Base-by-base conservation (phyloP, 371 early-diverging fungal species). In the Umbelopsis sp. region DNA sequence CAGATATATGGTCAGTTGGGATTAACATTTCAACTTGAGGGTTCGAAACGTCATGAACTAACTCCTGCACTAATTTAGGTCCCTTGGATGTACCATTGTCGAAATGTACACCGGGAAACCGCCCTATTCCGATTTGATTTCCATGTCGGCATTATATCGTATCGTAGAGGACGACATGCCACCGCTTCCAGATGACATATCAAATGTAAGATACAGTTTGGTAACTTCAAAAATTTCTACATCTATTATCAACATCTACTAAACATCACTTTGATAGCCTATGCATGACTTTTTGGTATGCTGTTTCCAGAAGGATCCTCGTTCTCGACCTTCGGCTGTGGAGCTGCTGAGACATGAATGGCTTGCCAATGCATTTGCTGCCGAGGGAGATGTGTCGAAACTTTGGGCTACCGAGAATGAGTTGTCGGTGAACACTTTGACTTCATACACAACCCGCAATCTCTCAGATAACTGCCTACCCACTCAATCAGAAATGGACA, bases 61-160 rank as follows among this genome's bases (percentile, higher is more conserved):
- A n/a, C 48, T 48, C 10, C 41, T 12, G 41, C 12, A 41, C 41
- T 7, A 7, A 5, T 41, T 41, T 65, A 80, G 81, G 84, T 89
- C 95, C 50, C 79, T 96, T 32, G 96, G 95, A 11, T 95, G 96
- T 66, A 94, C 95, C 0, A 80, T 96, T 44, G 86, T 96, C 38
- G 97, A 96, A 74, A 80, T 96, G 76, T 71, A 93, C n/a, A 93
- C 94, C 0, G 96, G 95, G 11, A 88, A 91, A 64, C 96, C 97
- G 25, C 96, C 96, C 2, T 96, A 95, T 73, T 80, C 88, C 0
- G 91, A 89, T 9, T 70, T 95, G 68, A 80, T 90, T 44, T 85
- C 91, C 7, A 93, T 96, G 93, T 86, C 95, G 5, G 93, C 94
- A 18, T 81, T 96, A 37, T 96, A 92, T 76, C 86, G 88, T 35